A percentile compares a stretch with the other conserved stretches of the same genome.
These are phyloP conservation scores for Apodospora peruviana DNA, from an alignment of 495 filamentous ascomycete genomes.

Conservation along the genomic window DNA sequence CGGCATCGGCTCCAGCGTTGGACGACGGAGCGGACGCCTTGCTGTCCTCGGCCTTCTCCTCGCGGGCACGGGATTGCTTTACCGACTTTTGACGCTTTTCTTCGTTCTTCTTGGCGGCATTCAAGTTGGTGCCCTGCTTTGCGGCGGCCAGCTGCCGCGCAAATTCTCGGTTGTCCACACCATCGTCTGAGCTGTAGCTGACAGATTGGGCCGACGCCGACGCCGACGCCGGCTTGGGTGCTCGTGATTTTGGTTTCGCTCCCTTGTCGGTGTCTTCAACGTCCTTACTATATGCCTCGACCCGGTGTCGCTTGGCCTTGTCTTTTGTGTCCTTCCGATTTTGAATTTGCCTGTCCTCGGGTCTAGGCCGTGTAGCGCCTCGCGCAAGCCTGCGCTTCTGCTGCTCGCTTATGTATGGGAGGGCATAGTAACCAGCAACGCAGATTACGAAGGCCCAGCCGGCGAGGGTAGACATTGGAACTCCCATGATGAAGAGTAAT, in stretches of 20 bases:
- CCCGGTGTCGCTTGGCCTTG: constrained; percentile 26
- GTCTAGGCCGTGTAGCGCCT: constrained; percentile 14
- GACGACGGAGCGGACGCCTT: constrained; percentile 59
- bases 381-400: constrained; percentile 11
- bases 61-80: constrained; percentile 48
- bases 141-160: constrained; percentile 61
- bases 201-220: constrained; percentile 9
- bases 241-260: constrained; percentile 25
- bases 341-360: constrained; percentile 34
- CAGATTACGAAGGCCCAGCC: constrained; percentile 56
- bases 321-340: constrained; percentile 27
- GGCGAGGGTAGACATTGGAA: constrained; percentile 37
- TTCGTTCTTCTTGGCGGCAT: constrained; percentile 50
- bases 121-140: constrained; percentile 57
- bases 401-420: constrained; percentile 6
- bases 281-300: constrained; percentile 20
- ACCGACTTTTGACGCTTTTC: constrained; percentile 57
- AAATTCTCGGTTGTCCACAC: constrained; percentile 65
- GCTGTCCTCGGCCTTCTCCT: constrained; percentile 22
- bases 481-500: constrained; percentile 31
- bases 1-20: constrained; percentile 71
- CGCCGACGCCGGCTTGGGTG: constrained; percentile 13
- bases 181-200: constrained; percentile 46
- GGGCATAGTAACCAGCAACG: constrained; percentile 32
- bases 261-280: constrained; percentile 24